Evolutionary conservation across 1,139 yeast species (phyloP), one percentile per base, ranked within the genome.

Genomic region (Spathaspora sp.): DNA sequence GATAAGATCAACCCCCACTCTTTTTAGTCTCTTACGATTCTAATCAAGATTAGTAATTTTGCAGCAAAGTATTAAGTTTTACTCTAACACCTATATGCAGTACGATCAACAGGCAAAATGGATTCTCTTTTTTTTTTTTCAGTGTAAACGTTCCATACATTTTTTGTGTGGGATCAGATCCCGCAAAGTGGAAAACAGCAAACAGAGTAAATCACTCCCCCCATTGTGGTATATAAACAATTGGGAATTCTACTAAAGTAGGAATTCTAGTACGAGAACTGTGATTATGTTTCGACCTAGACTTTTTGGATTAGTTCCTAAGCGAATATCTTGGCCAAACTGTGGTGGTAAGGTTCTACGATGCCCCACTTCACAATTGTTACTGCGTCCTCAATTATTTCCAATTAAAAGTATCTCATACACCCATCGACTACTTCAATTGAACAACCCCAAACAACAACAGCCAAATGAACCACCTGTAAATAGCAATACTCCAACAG

Each of bases 391-490:
- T 10, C 8, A 33, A 16, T 33, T 34, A 13, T 20, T 17, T 17
- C 7, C 24, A 13, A n/a, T 24, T 7, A 23, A 38, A 31, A 16
- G 4, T 15, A 23, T 41, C 4, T 41, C 43, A 31, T 41, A 16
- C 17, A 33, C 34, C 4, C 23, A 41, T 13, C 9, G 15, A 18
- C 38, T n/a, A n/a, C 15, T 33, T 18, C 38, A 26, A 41, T 38
- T 10, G 31, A 31, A 33, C 38, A 41, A 23, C 23, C 36, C 16
- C 36, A 34, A 8, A 40, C 39, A 39, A 20, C 42, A 25, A 17
- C 16, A 8, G 39, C 11, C 11, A 29, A 17, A 23, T 41, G 37
- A 25, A 10, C 27, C 11, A 15, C 43, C 43, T 40, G 38, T 40
- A 40, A 13, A 31, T 41, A 41, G 17, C 9, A 8, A 6, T 11